Percentiles rank a stretch among this genome's conserved stretches.
Evolutionary conservation across 2,329 filamentous ascomycete genomes (phyloP).

Genomic region (Blastomyces silverae): DNA sequence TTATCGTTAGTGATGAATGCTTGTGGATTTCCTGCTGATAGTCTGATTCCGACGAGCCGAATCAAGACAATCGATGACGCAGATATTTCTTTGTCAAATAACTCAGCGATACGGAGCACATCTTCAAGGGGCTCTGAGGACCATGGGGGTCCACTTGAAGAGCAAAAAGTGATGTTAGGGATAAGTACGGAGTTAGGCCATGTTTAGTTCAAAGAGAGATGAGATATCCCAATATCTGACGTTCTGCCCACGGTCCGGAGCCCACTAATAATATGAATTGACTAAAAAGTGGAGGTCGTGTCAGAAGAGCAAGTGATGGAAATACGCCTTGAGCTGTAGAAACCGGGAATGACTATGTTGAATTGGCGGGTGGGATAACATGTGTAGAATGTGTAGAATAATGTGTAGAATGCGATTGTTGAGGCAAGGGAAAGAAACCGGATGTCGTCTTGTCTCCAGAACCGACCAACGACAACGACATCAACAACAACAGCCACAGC

Average conservation of each 20-base stretch:
- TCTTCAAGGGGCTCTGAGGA: neutral
- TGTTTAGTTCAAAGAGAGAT: neutral
- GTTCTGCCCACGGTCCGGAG: too few species aligned
- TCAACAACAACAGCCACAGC: too few species aligned
- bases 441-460: neutral
- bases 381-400: too few species aligned
- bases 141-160: neutral
- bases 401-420: too few species aligned
- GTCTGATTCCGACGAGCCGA: constrained; percentile 2
- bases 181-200: neutral
- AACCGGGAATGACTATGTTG: neutral
- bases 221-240: neutral
- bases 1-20: too few species aligned
- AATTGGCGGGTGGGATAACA: neutral
- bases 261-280: too few species aligned
- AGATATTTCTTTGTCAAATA: neutral
- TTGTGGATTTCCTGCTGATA: neutral
- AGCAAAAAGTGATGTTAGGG: neutral
- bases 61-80: neutral
- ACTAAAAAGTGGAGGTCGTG: neutral
- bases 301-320: neutral
- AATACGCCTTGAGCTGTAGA: neutral
- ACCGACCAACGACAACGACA: neutral
- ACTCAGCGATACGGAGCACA: neutral
- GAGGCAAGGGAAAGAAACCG: neutral